phyloP scores from a whole-genome alignment of 208 protist genomes.

The Crithidia expoeki region DNA sequence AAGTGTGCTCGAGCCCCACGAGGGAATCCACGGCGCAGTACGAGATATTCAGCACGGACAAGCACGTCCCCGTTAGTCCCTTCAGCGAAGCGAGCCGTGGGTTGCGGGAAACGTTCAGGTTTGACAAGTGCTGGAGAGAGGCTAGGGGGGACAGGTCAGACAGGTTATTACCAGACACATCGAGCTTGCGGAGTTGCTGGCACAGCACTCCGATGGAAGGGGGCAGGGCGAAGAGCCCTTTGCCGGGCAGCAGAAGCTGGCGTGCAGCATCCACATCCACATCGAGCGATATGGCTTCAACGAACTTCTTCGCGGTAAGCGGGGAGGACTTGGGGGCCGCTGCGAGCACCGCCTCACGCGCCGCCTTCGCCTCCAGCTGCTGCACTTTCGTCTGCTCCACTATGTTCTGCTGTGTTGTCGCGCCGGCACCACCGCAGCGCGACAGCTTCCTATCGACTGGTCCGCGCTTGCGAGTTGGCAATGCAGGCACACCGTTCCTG shows the following conservation, averaged over 20 bases:
- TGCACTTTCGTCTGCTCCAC: slow-evolving; percentile 19
- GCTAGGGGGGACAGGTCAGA: slow-evolving; percentile 50
- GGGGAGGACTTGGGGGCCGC: slow-evolving; percentile 10
- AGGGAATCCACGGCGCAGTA: slow-evolving; percentile 70
- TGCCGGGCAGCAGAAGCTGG: slow-evolving; percentile 52
- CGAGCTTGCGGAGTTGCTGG: slow-evolving; percentile 63
- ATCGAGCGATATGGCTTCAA: slow-evolving; percentile 77
- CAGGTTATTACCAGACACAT: slow-evolving; percentile 70
- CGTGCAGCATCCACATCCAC: slow-evolving; percentile 68
- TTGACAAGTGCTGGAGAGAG: slow-evolving; percentile 57
- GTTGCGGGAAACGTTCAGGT: slow-evolving; percentile 72
- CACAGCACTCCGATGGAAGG: slow-evolving; percentile 56
- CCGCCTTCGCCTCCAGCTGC: slow-evolving; percentile 33
- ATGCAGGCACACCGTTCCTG: background rate
- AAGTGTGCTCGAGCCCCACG: slow-evolving; percentile 61
- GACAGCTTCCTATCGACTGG: background rate
- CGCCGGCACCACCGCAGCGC: background rate
- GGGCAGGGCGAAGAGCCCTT: slow-evolving; percentile 53
- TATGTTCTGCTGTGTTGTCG: background rate
- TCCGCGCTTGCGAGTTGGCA: background rate
- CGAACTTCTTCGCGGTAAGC: slow-evolving; percentile 37
- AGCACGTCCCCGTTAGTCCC: slow-evolving; percentile 38
- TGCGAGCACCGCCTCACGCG: slow-evolving; percentile 18
- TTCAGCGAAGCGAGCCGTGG: slow-evolving; percentile 46
- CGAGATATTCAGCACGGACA: slow-evolving; percentile 71